Conservation (phyloP, 257 asterid species). For the Solanum chilense region DNA sequence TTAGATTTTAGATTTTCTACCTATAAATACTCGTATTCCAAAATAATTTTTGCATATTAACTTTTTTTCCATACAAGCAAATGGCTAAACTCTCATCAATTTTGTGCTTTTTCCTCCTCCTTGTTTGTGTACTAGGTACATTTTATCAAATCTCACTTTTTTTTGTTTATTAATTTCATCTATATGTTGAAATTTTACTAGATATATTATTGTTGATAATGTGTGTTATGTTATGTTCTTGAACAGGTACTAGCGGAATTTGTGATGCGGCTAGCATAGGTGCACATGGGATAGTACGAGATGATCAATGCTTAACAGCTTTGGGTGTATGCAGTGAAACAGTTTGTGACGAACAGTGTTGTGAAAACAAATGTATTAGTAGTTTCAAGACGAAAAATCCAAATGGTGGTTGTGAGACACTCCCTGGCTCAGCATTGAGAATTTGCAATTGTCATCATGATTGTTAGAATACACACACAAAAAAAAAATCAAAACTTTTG, state of each 20-base stretch:
- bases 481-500: too few relatives aligned
- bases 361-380: neutral
- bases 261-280: neutral
- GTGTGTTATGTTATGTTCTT: neutral
- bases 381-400: neutral
- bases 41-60: neutral
- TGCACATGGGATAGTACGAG: neutral
- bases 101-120: neutral
- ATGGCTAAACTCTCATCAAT: neutral
- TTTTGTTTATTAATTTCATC: too few relatives aligned
- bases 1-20: too few relatives aligned
- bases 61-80: neutral
- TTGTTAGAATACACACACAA: neutral
- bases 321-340: neutral
- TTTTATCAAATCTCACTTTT: too few relatives aligned
- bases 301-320: neutral
- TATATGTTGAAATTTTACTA: fast-evolving
- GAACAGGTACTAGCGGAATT: neutral
- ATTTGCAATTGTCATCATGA: neutral
- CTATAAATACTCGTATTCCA: neutral
- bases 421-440: neutral
- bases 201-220: neutral
- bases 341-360: too few relatives aligned
- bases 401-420: neutral
- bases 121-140: neutral